Percentiles rank a stretch among this genome's conserved stretches.
phyloP scores from a whole-genome alignment of 805 yeast species.

The Phaffomyces thermotolerans region DNA sequence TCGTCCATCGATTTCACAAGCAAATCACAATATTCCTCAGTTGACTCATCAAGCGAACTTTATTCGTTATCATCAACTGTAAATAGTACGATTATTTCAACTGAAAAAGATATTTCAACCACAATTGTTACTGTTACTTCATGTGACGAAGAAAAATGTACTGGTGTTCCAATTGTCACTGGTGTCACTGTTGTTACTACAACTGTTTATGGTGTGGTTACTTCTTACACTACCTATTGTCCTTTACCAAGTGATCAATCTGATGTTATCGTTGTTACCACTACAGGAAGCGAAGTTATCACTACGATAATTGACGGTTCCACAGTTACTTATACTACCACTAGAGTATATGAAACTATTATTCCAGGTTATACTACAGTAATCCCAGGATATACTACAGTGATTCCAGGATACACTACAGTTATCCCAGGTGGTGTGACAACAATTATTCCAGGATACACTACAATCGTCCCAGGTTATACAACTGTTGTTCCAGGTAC shows the following conservation, averaged over 20 bases:
- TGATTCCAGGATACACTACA: too few species aligned
- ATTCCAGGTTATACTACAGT: not conserved
- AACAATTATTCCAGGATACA: too few species aligned
- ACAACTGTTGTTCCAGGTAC: too few species aligned
- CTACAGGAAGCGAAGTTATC: not conserved
- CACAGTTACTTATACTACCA: not conserved
- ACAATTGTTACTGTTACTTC: not conserved
- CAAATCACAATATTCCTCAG: too few species aligned
- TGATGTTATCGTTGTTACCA: not conserved
- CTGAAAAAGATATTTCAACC: not conserved
- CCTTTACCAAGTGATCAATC: slow-evolving; percentile 1
- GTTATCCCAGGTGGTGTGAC: too few species aligned
- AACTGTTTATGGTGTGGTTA: not conserved
- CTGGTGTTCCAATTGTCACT: not conserved
- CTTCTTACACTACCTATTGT: slow-evolving; percentile 5
- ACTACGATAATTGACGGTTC: not conserved
- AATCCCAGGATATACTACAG: too few species aligned
- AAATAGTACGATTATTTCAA: not conserved
- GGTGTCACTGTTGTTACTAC: slow-evolving; percentile 2
- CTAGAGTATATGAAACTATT: not conserved
- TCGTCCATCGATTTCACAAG: too few species aligned
- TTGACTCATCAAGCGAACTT: too few species aligned
- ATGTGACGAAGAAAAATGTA: not conserved
- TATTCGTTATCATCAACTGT: too few species aligned
- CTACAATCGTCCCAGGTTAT: too few species aligned